Percentiles rank a stretch among this genome's conserved stretches.
Conservation (phyloP, 2,329 filamentous ascomycete genomes). For the Clonostachys chloroleuca region DNA sequence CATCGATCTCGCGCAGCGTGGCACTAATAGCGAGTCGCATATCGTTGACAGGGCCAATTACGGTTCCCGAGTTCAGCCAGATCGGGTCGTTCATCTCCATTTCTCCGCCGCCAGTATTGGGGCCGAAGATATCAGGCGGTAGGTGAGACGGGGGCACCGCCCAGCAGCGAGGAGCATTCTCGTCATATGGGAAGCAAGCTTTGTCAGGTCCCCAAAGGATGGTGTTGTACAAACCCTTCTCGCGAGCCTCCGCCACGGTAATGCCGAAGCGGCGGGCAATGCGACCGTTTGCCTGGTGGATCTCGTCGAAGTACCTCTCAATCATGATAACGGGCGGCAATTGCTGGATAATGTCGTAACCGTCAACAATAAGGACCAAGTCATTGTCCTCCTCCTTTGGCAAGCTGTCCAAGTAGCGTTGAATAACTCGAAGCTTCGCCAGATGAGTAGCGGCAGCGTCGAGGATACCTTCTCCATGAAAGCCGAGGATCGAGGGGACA, state of each 20-base stretch:
- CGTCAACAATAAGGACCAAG: slow-evolving; percentile 59
- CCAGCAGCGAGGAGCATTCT: slow-evolving; percentile 29
- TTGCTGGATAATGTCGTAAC: slow-evolving; percentile 61
- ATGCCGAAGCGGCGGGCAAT: slow-evolving; percentile 44
- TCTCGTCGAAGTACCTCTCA: slow-evolving; percentile 52
- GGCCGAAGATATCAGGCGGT: slow-evolving; percentile 24
- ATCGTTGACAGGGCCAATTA: slow-evolving; percentile 30
- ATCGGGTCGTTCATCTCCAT: slow-evolving; percentile 23
- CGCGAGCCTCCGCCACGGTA: slow-evolving; percentile 18
- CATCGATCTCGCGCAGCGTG: slow-evolving; percentile 12
- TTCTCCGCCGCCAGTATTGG: slow-evolving; percentile 22
- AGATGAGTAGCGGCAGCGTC: slow-evolving; percentile 27
- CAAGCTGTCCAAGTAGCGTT: slow-evolving; percentile 24
- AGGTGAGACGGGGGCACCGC: slow-evolving; percentile 28
- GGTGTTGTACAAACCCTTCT: slow-evolving; percentile 24
- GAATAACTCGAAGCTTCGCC: slow-evolving; percentile 29
- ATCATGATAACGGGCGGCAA: slow-evolving; percentile 60
- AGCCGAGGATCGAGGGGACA: slow-evolving; percentile 28
- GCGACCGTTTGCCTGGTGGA: slow-evolving; percentile 46
- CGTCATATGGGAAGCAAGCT: slow-evolving; percentile 32
- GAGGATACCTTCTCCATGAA: slow-evolving; percentile 25
- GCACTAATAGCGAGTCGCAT: slow-evolving; percentile 16
- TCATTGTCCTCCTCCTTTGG: slow-evolving; percentile 40
- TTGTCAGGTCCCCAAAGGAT: slow-evolving; percentile 41
- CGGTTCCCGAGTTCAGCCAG: slow-evolving; percentile 40